Evolutionary conservation across 371 early-diverging fungal genomes (phyloP).

Genomic region (Rhizopus stolonifer): DNA sequence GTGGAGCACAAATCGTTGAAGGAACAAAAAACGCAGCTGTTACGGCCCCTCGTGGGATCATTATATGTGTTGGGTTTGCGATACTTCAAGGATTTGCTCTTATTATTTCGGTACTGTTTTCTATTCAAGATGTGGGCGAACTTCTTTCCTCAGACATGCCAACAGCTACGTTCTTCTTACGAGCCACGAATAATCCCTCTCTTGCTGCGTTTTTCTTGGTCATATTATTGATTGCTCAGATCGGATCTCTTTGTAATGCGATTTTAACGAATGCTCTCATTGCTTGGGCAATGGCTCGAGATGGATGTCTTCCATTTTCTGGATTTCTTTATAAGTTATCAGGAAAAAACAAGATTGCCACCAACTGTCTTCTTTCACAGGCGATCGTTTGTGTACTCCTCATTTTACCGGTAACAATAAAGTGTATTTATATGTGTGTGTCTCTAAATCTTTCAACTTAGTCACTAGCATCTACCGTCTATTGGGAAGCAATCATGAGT

Average conservation of each 20-base stretch:
- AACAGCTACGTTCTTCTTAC: slow-evolving; percentile 21
- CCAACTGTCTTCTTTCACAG: slow-evolving; percentile 17
- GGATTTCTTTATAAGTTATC: slow-evolving; percentile 20
- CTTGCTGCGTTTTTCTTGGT: slow-evolving; percentile 28
- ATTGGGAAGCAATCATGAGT: slow-evolving; percentile 33
- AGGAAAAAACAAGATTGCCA: slow-evolving; percentile 15
- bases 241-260: slow-evolving; percentile 27
- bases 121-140: slow-evolving; percentile 41
- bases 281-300: slow-evolving; percentile 30
- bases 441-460: slow-evolving; percentile 16
- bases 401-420: slow-evolving; percentile 31
- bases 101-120: slow-evolving; percentile 34
- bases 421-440: too few species aligned
- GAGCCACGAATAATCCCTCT: slow-evolving; percentile 11
- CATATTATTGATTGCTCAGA: slow-evolving; percentile 24
- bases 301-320: slow-evolving; percentile 26
- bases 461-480: slow-evolving; percentile 27
- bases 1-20: slow-evolving; percentile 46
- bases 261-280: slow-evolving; percentile 21
- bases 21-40: slow-evolving; percentile 40
- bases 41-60: slow-evolving; percentile 47
- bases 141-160: slow-evolving; percentile 19
- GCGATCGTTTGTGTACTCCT: slow-evolving; percentile 20
- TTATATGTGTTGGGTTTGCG: slow-evolving; percentile 37
- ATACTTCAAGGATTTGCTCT: slow-evolving; percentile 36